Evolutionary conservation across 1,284 basidiomycete genomes (phyloP), one percentile per base, ranked within the genome.

Genomic region (Schizopora paradoxa): DNA sequence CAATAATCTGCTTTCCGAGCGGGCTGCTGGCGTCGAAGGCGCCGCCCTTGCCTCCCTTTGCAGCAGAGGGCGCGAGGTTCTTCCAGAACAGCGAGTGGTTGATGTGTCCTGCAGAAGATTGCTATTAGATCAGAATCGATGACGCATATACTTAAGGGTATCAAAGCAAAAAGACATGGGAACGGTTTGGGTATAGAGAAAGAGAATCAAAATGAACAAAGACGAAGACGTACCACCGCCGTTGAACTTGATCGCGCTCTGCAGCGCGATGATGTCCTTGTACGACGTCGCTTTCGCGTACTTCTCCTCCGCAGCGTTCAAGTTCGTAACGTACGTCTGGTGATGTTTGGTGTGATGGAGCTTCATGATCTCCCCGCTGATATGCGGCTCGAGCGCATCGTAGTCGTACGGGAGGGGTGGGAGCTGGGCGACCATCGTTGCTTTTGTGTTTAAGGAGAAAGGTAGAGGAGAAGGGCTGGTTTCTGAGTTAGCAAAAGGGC

Each of bases 41-140:
- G 55, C 83, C 84, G 51, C 87, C 82, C 54, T 65, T 53, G 11
- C 76, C 76, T 46, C 67, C 67, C 51, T 67, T 60, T 3, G 67
- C 66, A 13, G 71, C 63, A 21, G 73, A 58, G 1, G 82, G 82
- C 3, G 86, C 78, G 49, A 91, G 75, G 73, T 91, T 94, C 72
- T 84, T 86, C 92, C 91, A 94, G 76, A 95, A 95, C 54, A 95
- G 78, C 23, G 88, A 82, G 74, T 94, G 91, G 72, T 91, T 92
- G 70, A 90, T 86, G 65, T 90, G 87, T 4, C 85, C 83, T 84
- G 57, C 22, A 29, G 18, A 29, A 43, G 29, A 43, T 27, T 23
- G n/a, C n/a, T n/a, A n/a, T n/a, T n/a, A n/a, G n/a, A n/a, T n/a
- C n/a, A n/a, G n/a, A n/a, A 14, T 14, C 32, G 47, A 39, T 16